Evolutionary conservation across 2,329 filamentous ascomycete genomes (phyloP).

Genomic region (Tolypocladium ophioglossoides): DNA sequence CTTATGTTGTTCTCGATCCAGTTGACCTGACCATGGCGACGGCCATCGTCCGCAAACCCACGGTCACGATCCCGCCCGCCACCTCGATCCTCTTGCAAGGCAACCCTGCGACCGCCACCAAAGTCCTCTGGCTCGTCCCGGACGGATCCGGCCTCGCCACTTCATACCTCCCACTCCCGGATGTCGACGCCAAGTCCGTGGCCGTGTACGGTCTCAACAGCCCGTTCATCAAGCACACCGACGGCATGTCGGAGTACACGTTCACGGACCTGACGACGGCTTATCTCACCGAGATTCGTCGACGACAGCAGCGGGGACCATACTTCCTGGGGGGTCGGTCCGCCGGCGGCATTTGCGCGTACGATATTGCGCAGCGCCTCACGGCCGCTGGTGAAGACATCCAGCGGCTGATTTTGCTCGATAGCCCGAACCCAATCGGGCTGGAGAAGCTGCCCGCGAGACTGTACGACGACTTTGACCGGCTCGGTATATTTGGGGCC

Average conservation of each 20-base stretch:
- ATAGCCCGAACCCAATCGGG: slow-evolving; percentile 54
- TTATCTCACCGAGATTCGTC: slow-evolving; percentile 4
- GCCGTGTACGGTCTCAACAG: slow-evolving; percentile 3
- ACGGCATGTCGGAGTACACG: not conserved
- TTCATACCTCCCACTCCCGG: slow-evolving; percentile 11
- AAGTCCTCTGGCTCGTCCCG: slow-evolving; percentile 15
- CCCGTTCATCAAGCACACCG: slow-evolving; percentile 1
- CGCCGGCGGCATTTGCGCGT: slow-evolving; percentile 65
- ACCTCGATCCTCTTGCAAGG: slow-evolving; percentile 12
- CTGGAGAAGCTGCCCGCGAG: slow-evolving; percentile 53
- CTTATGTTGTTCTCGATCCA: not conserved
- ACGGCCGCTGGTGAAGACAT: slow-evolving; percentile 45
- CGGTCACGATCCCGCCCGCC: slow-evolving; percentile 4
- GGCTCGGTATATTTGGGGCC: slow-evolving; percentile 59
- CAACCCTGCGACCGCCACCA: slow-evolving; percentile 2
- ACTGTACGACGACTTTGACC: slow-evolving; percentile 63
- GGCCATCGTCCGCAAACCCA: slow-evolving; percentile 1
- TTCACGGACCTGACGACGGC: not conserved
- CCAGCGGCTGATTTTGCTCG: slow-evolving; percentile 52
- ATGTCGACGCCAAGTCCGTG: not conserved
- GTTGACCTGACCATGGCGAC: not conserved
- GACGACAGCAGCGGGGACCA: slow-evolving; percentile 3
- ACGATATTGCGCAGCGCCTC: slow-evolving; percentile 53
- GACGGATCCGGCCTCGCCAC: slow-evolving; percentile 19
- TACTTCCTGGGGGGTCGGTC: slow-evolving; percentile 56